These are phyloP conservation scores for Cymodocea nodosa DNA, from an alignment of 116 monocot species.

Conservation along the genomic window DNA sequence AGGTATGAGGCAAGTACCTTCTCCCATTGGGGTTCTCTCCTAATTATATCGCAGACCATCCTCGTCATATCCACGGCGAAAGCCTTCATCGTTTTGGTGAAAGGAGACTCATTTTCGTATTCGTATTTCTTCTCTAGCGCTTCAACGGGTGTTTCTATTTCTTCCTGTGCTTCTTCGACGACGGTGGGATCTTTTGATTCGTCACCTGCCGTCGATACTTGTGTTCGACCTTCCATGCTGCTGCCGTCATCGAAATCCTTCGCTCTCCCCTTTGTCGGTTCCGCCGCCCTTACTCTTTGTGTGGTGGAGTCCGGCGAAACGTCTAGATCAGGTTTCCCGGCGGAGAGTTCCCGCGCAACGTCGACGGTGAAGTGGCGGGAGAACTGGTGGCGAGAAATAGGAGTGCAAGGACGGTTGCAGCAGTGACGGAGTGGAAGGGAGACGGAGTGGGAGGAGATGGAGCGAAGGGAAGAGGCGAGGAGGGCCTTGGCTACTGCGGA, in stretches of 20 bases:
- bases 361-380: not conserved
- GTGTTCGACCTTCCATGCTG: too few relatives aligned
- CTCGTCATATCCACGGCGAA: conserved; percentile 18
- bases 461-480: not conserved
- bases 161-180: too few relatives aligned
- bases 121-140: not conserved
- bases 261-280: not conserved
- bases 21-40: conserved; percentile 35
- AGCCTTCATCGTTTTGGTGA: conserved; percentile 15
- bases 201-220: too few relatives aligned
- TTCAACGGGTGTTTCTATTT: too few relatives aligned
- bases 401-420: not conserved
- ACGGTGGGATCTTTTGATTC: too few relatives aligned
- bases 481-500: not conserved
- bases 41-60: conserved; percentile 18
- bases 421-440: not conserved
- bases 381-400: not conserved
- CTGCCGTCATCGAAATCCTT: not conserved
- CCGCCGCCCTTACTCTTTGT: not conserved
- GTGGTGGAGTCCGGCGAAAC: not conserved
- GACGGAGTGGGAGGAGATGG: not conserved
- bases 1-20: conserved; percentile 15
- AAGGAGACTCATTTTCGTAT: not conserved
- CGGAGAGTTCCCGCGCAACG: not conserved
- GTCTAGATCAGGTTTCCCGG: not conserved